These are phyloP conservation scores for Dentipellis fragilis DNA, from an alignment of 768 basidiomycete genomes.

Conservation along the genomic window DNA sequence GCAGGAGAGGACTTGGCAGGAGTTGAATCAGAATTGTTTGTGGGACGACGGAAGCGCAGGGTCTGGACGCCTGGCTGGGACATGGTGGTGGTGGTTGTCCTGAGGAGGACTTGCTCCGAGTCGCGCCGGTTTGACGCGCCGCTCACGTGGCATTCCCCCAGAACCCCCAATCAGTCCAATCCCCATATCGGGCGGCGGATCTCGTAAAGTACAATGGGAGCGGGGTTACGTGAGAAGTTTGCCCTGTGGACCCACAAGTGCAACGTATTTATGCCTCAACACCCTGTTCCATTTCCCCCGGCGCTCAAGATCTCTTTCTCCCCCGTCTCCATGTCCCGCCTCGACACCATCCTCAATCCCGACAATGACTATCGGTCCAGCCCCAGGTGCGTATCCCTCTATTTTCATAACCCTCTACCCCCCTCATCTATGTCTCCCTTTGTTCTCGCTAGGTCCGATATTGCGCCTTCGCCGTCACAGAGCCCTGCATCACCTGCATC, in stretches of 20 bases:
- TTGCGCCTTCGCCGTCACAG: slow-evolving; percentile 3
- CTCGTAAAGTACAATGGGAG: slow-evolving; percentile 11
- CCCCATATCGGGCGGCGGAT: slow-evolving; percentile 10
- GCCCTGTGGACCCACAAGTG: slow-evolving; percentile 2
- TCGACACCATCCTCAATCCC: slow-evolving; percentile 13
- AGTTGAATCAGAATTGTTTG: slow-evolving; percentile 13
- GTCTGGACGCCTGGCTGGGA: slow-evolving; percentile 17
- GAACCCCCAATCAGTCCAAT: neutral
- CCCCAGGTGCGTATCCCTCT: slow-evolving; percentile 3
- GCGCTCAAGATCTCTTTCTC: neutral
- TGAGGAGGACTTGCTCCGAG: neutral
- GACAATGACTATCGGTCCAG: neutral
- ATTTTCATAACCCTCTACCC: neutral
- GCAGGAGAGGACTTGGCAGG: slow-evolving; percentile 11
- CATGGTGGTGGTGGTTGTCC: neutral
- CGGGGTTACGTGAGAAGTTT: slow-evolving; percentile 2
- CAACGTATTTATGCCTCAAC: neutral
- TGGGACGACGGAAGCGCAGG: slow-evolving; percentile 24
- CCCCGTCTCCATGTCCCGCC: slow-evolving; percentile 10
- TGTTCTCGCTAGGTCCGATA: slow-evolving; percentile 2
- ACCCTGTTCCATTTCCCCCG: neutral
- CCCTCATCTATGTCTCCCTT: neutral
- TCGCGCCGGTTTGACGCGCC: neutral
- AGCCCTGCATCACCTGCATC: slow-evolving; percentile 6
- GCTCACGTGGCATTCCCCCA: neutral